Evolutionary conservation across 2,329 filamentous ascomycete species (phyloP), one percentile per base, ranked within the genome.

Genomic region (Claviceps digitariae): DNA sequence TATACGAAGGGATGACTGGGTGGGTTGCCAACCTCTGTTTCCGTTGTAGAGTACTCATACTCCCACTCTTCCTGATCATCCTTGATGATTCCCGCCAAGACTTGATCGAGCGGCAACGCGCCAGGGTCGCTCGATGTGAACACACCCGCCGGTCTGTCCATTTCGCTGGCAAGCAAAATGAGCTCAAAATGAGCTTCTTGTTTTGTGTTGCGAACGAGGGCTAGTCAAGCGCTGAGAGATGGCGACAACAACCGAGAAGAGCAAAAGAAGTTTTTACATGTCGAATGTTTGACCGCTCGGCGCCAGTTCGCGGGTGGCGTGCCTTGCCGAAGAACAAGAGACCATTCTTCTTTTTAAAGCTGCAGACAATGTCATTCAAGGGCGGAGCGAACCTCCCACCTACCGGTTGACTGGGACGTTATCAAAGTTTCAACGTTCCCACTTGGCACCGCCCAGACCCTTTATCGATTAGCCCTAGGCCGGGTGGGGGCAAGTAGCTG

Each of bases 11-110:
- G 7, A 25, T 7, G 21, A 27, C n/a, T n/a, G 34, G 13, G 48
- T 25, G 9, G 8, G 36, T 21, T 21, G 48, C 48, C 17, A 21
- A 79, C 81, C 71, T 84, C 81, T 15, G 74, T 82, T 60, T 84
- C 80, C 0, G 78, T 82, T 2, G 70, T 66, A 0, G 81, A 84
- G 61, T 84, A 84, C 58, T 84, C 81, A 58, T 83, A 84, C 61
- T 84, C 81, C 79, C 79, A 84, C 50, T 82, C 79, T 49, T 83
- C 77, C 55, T 81, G 71, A 6, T 73, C 74, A 29, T 72, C 69
- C 10, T 56, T 56, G 25, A 57, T 54, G 17, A 64, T 53, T 40
- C 64, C 58, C n/a, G 58, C 50, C 29, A 64, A 34, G 15, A 62
- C 50, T 47, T 65, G 60, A 34, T 68, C 62, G 29, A 68, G 48